Evolutionary conservation across 305 asterid genomes (phyloP).

Genomic region (Plantago lanceolata): DNA sequence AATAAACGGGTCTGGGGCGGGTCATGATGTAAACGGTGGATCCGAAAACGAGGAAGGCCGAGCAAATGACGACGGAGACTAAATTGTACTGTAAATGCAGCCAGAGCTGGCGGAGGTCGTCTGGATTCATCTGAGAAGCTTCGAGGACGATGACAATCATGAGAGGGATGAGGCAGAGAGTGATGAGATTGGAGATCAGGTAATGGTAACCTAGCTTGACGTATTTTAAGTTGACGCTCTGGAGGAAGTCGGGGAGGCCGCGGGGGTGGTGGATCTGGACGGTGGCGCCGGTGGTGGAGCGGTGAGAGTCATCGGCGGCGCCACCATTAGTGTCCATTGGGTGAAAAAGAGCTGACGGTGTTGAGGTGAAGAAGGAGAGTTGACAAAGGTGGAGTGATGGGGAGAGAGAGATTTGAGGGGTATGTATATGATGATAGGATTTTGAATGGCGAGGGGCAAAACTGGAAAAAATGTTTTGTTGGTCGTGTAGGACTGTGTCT

Average conservation of each 20-base stretch:
- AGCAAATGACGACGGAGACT: conserved; percentile 25
- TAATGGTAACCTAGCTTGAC: conserved; percentile 61
- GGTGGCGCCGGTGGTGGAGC: not conserved
- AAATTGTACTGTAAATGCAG: conserved; percentile 46
- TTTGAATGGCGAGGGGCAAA: too few species aligned
- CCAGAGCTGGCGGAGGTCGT: conserved; percentile 43
- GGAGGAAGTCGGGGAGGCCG: conserved; percentile 51
- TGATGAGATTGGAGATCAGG: conserved; percentile 47
- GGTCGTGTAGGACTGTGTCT: too few species aligned
- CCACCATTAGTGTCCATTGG: not conserved
- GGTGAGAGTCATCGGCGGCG: not conserved
- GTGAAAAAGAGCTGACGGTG: not conserved
- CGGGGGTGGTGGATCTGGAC: conserved; percentile 37
- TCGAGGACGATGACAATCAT: conserved; percentile 36
- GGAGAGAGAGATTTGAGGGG: not conserved
- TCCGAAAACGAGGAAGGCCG: conserved; percentile 18
- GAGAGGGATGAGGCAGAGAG: conserved; percentile 43
- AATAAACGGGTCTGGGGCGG: conserved; percentile 46
- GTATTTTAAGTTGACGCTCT: conserved; percentile 52
- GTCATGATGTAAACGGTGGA: conserved; percentile 24
- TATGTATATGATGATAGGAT: too few species aligned
- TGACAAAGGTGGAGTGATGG: not conserved
- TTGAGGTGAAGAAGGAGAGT: not conserved
- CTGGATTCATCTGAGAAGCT: conserved; percentile 44
- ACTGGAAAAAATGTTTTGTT: too few species aligned